Conservation (phyloP, 176 grass and related monocot genomes). For the Rhynchospora pubera region DNA sequence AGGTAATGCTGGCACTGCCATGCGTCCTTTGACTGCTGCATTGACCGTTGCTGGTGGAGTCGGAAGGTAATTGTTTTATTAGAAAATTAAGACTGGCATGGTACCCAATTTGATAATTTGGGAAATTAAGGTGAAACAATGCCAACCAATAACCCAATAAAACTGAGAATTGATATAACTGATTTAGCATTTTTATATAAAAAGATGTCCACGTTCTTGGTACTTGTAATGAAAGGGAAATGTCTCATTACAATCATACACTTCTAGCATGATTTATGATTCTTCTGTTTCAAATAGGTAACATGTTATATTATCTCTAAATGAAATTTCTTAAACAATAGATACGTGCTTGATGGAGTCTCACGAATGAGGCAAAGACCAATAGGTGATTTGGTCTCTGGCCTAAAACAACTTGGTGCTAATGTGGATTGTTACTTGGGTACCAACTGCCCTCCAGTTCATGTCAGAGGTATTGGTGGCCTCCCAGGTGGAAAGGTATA, state of each 20-base stretch:
- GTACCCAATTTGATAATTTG: not conserved
- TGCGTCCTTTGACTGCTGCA: conserved; percentile 89
- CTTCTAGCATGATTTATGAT: not conserved
- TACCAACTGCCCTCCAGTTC: conserved; percentile 87
- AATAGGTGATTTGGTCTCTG: conserved; percentile 79
- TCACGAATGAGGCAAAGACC: conserved; percentile 98
- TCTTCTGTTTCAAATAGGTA: not conserved
- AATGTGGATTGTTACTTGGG: conserved; percentile 92
- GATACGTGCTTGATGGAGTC: conserved; percentile 95
- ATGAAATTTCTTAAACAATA: conserved; percentile 13
- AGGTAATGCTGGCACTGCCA: conserved; percentile 94
- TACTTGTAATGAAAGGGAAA: not conserved
- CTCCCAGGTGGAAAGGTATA: conserved; percentile 96
- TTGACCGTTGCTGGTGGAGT: conserved; percentile 92
- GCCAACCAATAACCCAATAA: not conserved
- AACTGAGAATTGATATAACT: not conserved
- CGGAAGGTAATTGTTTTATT: conserved; percentile 44
- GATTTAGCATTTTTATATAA: not conserved
- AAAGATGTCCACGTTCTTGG: not conserved
- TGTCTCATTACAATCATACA: not conserved
- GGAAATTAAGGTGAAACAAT: not conserved
- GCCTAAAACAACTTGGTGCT: conserved; percentile 87
- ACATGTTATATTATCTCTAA: not conserved
- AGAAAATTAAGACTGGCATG: not conserved
- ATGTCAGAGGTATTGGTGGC: conserved; percentile 70